Percentiles rank a stretch among this genome's conserved stretches.
Evolutionary conservation across 805 yeast species (phyloP).

Genomic region (Lipomyces sp.): DNA sequence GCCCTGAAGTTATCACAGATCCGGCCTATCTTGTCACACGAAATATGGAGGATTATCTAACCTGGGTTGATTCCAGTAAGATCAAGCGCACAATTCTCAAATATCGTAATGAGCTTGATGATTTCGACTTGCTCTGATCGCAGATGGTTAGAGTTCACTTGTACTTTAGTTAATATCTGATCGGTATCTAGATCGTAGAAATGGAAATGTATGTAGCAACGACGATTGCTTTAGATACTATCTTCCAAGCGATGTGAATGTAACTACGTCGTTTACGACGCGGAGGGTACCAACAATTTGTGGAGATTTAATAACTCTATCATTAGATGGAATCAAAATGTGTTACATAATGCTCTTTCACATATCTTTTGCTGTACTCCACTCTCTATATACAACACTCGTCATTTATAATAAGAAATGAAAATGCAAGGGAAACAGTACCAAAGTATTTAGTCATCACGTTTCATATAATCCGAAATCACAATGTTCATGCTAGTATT

Average conservation of each 20-base stretch:
- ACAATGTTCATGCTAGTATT: background rate
- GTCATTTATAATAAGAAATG: background rate
- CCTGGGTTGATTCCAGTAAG: slow-evolving; percentile 98
- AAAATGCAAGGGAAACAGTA: background rate
- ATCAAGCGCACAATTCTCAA: slow-evolving; percentile 86
- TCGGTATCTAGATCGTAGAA: background rate
- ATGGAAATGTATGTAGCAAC: background rate
- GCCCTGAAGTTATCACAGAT: slow-evolving; percentile 93
- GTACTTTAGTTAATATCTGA: background rate
- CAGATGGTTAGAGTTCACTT: background rate
- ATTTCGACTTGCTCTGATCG: slow-evolving; percentile 56
- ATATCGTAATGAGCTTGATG: slow-evolving; percentile 73
- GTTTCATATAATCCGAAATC: background rate
- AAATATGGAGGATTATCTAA: slow-evolving; percentile 92
- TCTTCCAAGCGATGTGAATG: no score
- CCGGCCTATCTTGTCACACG: slow-evolving; percentile 92
- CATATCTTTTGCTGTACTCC: no score
- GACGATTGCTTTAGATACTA: background rate
- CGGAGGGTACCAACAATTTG: no score
- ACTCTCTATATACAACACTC: background rate
- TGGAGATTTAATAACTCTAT: background rate
- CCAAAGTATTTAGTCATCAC: background rate
- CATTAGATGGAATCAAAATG: no score
- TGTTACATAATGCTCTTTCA: no score
- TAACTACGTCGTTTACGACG: no score